Evolutionary conservation across 345 rosid species (phyloP).

Genomic region (Viola odorata): DNA sequence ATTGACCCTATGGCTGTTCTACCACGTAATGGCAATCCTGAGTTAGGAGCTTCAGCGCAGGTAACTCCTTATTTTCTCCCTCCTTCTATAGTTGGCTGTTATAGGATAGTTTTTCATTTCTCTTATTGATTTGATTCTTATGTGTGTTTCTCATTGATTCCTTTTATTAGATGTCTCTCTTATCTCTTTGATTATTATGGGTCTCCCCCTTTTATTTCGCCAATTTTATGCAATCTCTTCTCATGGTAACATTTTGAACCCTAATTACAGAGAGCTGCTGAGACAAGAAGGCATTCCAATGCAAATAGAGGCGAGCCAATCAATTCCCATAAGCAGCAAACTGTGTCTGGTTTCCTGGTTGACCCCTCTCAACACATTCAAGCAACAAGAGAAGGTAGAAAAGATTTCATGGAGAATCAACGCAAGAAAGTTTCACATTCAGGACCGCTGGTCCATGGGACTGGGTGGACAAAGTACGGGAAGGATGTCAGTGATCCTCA

Average conservation of each 20-base stretch:
- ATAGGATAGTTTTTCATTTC: background rate
- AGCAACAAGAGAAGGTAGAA: slow-evolving; percentile 31
- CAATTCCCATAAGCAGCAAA: slow-evolving; percentile 28
- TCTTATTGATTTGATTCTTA: background rate
- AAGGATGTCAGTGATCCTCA: slow-evolving; percentile 29
- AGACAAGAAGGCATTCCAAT: slow-evolving; percentile 19
- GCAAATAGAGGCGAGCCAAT: slow-evolving; percentile 29
- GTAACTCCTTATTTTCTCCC: slow-evolving; percentile 22
- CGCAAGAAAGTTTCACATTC: slow-evolving; percentile 45
- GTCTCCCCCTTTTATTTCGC: background rate
- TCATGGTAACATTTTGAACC: background rate
- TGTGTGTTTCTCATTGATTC: background rate
- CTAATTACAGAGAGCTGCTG: slow-evolving; percentile 26
- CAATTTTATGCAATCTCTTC: background rate
- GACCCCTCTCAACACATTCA: slow-evolving; percentile 33
- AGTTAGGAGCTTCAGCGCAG: slow-evolving; percentile 30
- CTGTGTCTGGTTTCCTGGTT: slow-evolving; percentile 34
- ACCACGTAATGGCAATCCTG: slow-evolving; percentile 23
- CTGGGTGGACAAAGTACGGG: slow-evolving; percentile 28
- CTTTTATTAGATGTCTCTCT: background rate
- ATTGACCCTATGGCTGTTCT: slow-evolving; percentile 18
- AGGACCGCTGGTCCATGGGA: slow-evolving; percentile 48
- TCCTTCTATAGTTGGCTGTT: no score
- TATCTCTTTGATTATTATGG: background rate
- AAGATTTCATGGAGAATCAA: slow-evolving; percentile 30